These are phyloP conservation scores for Erodium moschatum DNA, from an alignment of 441 rosid species.

Conservation along the genomic window DNA sequence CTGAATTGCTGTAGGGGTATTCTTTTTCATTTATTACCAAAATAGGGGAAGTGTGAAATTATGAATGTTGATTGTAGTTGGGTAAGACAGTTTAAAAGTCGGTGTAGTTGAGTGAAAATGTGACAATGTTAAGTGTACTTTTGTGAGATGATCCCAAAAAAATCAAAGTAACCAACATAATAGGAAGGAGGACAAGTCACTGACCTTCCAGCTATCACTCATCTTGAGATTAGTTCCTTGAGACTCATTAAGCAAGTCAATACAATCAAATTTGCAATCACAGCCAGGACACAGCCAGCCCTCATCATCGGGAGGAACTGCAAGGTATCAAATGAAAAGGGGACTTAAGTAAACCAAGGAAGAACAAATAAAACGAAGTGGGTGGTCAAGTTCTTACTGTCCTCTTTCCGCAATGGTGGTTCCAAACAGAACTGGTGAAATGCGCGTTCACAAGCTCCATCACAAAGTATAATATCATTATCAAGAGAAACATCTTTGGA, in stretches of 20 bases:
- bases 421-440: slow-evolving; percentile 86
- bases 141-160: no score
- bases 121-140: no score
- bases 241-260: slow-evolving; percentile 59
- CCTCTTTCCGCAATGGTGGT: slow-evolving; percentile 78
- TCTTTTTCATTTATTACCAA: background rate
- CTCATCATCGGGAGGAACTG: slow-evolving; percentile 95
- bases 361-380: slow-evolving; percentile 17
- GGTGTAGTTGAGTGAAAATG: no score
- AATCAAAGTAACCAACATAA: slow-evolving; percentile 8
- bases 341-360: slow-evolving; percentile 13
- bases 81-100: no score
- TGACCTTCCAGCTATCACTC: slow-evolving; percentile 81
- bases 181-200: slow-evolving; percentile 11
- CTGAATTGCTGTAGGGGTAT: no score
- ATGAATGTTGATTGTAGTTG: no score
- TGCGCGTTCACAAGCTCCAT: slow-evolving; percentile 90
- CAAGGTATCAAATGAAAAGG: slow-evolving; percentile 17
- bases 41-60: background rate
- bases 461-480: slow-evolving; percentile 93
- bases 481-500: slow-evolving; percentile 66
- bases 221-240: slow-evolving; percentile 59
- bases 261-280: slow-evolving; percentile 78
- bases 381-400: slow-evolving; percentile 49
- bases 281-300: slow-evolving; percentile 97